These are phyloP conservation scores for Coemansia sp. DNA, from an alignment of 192 early-diverging fungal species.

Conservation along the genomic window DNA sequence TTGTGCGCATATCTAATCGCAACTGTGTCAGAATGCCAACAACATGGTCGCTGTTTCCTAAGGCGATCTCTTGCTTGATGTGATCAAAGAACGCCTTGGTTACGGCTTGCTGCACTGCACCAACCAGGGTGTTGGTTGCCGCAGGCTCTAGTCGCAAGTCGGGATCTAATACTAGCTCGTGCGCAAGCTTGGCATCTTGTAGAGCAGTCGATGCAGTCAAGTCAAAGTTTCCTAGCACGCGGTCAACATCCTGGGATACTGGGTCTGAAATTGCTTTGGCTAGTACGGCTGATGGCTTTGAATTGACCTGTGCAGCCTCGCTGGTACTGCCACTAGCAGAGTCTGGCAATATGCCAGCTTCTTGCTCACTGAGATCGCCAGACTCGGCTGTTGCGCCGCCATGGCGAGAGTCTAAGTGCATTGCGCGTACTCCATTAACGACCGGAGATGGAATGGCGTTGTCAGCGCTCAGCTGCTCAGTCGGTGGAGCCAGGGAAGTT, in stretches of 20 bases:
- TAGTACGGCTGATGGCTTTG: constrained; percentile 1
- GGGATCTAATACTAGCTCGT: constrained; percentile 45
- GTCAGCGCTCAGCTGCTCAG: background rate
- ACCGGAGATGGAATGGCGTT: background rate
- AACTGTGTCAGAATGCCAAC: constrained; percentile 24
- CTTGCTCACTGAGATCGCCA: background rate
- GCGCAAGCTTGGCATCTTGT: constrained; percentile 40
- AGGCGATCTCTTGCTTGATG: constrained; percentile 20
- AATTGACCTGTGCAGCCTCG: background rate
- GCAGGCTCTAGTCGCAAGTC: constrained; percentile 29
- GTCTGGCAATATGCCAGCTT: background rate
- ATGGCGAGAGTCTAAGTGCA: constrained; percentile 2
- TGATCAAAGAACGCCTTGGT: constrained; percentile 27
- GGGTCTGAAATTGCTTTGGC: constrained; percentile 38
- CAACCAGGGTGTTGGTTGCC: constrained; percentile 14
- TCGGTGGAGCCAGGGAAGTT: constrained; percentile 28
- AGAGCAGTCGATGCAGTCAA: constrained; percentile 35
- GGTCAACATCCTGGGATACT: constrained; percentile 27
- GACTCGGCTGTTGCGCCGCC: background rate
- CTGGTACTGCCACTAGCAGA: background rate
- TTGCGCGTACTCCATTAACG: background rate
- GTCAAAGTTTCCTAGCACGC: constrained; percentile 33
- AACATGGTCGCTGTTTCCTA: constrained; percentile 27
- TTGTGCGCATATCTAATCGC: constrained; percentile 28
- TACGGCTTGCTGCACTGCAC: constrained; percentile 30